Percentiles rank a stretch among this genome's conserved stretches.
phyloP scores from a whole-genome alignment of 2,329 filamentous ascomycete species.

The Waltergamsia citrina region DNA sequence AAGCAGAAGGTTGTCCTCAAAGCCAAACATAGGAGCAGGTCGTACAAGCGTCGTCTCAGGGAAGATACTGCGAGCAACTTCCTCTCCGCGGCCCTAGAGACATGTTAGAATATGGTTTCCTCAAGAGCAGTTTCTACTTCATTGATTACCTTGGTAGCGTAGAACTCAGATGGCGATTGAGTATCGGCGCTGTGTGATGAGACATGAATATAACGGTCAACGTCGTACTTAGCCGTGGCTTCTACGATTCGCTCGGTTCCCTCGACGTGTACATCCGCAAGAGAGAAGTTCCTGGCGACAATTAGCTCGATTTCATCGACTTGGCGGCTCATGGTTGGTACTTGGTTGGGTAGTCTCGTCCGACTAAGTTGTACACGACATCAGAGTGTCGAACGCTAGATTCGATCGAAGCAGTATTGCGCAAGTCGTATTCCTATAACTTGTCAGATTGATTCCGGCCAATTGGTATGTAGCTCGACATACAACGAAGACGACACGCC shows the following conservation, averaged over 20 bases:
- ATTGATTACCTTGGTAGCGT: constrained; percentile 65
- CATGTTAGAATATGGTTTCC: neutral
- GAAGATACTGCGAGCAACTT: constrained; percentile 78
- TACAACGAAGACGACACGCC: constrained; percentile 79
- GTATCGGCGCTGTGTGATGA: constrained; percentile 86
- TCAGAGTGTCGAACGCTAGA: constrained; percentile 95
- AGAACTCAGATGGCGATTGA: constrained; percentile 80
- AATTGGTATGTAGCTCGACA: constrained; percentile 12
- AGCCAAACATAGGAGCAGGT: constrained; percentile 88
- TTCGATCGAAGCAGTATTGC: constrained; percentile 91
- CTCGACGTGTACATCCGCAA: constrained; percentile 89
- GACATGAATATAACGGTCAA: constrained; percentile 93
- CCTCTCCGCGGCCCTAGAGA: constrained; percentile 65
- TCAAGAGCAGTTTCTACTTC: neutral
- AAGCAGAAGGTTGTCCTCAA: constrained; percentile 86
- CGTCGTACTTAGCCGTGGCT: constrained; percentile 93
- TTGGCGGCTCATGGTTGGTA: constrained; percentile 23
- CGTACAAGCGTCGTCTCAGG: constrained; percentile 96
- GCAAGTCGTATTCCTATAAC: constrained; percentile 78
- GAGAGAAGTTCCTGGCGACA: constrained; percentile 73
- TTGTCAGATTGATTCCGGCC: constrained; percentile 7
- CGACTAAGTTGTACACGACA: constrained; percentile 93
- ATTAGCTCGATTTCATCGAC: constrained; percentile 8
- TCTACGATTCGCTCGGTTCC: constrained; percentile 87
- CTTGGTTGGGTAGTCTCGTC: constrained; percentile 95